Conservation (phyloP, 2,329 filamentous ascomycete genomes). For the Aspergillus sp. region DNA sequence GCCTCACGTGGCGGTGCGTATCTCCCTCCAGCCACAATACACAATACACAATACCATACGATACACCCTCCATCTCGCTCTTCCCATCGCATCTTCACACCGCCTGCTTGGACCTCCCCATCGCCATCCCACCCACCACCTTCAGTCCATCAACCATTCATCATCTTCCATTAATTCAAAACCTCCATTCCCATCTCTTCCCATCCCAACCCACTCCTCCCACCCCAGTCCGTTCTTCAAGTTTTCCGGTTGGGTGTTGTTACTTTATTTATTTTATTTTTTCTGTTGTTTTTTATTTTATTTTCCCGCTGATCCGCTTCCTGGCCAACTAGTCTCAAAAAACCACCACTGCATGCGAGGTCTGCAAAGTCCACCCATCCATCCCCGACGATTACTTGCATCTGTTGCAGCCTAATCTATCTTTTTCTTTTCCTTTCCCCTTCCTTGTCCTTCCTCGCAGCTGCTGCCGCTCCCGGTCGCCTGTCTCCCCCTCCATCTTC, state of each 20-base stretch:
- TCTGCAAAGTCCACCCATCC: too few relatives aligned
- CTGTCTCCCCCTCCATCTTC: not conserved
- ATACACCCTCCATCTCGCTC: too few relatives aligned
- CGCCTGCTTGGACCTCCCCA: too few relatives aligned
- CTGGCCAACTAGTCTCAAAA: too few relatives aligned
- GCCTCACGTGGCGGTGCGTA: too few relatives aligned
- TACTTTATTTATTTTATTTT: constrained; percentile 4
- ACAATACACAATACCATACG: too few relatives aligned
- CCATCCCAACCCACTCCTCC: too few relatives aligned
- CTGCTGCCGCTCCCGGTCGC: not conserved
- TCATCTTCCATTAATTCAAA: not conserved
- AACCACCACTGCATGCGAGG: too few relatives aligned
- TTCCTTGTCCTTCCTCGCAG: constrained; percentile 1
- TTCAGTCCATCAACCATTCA: not conserved
- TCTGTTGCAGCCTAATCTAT: not conserved
- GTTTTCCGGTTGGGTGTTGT: constrained; percentile 1
- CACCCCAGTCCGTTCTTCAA: too few relatives aligned
- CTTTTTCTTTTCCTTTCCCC: not conserved
- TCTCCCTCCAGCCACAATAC: too few relatives aligned
- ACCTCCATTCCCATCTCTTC: not conserved
- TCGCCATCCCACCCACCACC: too few relatives aligned
- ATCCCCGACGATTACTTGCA: not conserved
- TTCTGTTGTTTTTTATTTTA: not conserved
- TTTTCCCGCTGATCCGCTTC: not conserved
- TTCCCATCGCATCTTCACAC: too few relatives aligned